Conservation (phyloP, 2,329 filamentous ascomycete species). For the Madurella fahalii region DNA sequence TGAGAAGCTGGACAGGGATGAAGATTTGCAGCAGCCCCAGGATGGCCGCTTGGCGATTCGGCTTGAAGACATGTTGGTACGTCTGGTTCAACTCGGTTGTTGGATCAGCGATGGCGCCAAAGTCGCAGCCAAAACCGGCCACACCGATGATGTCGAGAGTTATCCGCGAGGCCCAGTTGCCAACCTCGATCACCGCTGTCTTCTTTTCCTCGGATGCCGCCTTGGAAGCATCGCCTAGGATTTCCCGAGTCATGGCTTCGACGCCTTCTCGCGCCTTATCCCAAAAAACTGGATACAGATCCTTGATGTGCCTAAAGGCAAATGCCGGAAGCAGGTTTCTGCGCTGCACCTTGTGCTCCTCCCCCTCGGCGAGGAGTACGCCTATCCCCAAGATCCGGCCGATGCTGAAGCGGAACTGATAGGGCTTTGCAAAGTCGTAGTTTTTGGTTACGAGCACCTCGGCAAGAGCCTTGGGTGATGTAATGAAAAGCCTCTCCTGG, state of each 20-base stretch:
- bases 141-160: slow-evolving; percentile 74
- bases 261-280: slow-evolving; percentile 66
- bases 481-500: slow-evolving; percentile 57
- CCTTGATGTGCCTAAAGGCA: slow-evolving; percentile 78
- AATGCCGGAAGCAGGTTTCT: slow-evolving; percentile 80
- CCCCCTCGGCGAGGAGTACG: slow-evolving; percentile 79
- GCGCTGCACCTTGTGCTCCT: slow-evolving; percentile 78
- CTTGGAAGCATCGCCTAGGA: slow-evolving; percentile 40
- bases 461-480: slow-evolving; percentile 59
- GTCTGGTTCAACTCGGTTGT: slow-evolving; percentile 54
- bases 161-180: slow-evolving; percentile 60
- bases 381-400: slow-evolving; percentile 65
- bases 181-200: slow-evolving; percentile 51
- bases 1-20: slow-evolving; percentile 59
- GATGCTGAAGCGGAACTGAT: slow-evolving; percentile 49
- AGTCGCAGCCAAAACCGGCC: slow-evolving; percentile 68
- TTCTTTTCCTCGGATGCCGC: slow-evolving; percentile 27
- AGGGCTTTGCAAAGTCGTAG: slow-evolving; percentile 67
- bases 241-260: slow-evolving; percentile 52
- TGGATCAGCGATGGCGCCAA: slow-evolving; percentile 60
- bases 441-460: slow-evolving; percentile 66
- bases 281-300: slow-evolving; percentile 84
- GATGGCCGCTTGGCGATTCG: slow-evolving; percentile 47
- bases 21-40: slow-evolving; percentile 58
- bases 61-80: slow-evolving; percentile 54